Evolutionary conservation across 2,329 filamentous ascomycete species (phyloP), one percentile per base, ranked within the genome.

Genomic region (Aspergillus sp.): DNA sequence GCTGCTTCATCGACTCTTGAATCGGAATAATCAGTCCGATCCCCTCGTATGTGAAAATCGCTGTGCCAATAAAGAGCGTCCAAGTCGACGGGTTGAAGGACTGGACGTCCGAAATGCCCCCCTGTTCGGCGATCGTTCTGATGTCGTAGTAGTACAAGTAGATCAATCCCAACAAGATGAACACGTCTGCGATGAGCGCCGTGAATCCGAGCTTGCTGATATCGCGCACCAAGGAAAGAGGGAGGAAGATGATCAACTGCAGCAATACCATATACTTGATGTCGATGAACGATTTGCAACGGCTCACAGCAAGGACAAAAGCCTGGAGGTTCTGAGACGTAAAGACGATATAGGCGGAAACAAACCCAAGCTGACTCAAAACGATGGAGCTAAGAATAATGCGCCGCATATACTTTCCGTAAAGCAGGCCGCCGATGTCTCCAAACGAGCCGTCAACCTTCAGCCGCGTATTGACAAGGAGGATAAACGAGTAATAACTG

Each of bases 31-130:
- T 93, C 30, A 98, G 75, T 8, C 91, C 93, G 40, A 98, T 93
- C 16, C 91, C 91, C 57, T 98, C 91, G 53, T 96, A 98, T 0
- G 91, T 96, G 65, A 98, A 98, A 56, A 98, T 96, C 16, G 93
- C 91, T 0, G 93, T 98, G 40, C 91, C 93, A 49, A 98, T 98
- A 58, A 98, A 96, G 4, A 98, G 72, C 0, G 91, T 94, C 91
- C 93, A 98, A 57, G 86, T 81, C 39, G 82, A 77, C 25, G 80
- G 63, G 66, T 98, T 98, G 71, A 98, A 96, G 51, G 82, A 72
- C 46, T 82, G 75, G 51, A 96, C 88, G 55, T 98, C 91, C 4
- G 86, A 73, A 15, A 94, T 63, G n/a, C 61, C 63, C 8, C 86
- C 86, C 35, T 74, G 66, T 33, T 85, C 68, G 41, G 77, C 77